Base-by-base conservation (phyloP, 768 basidiomycete genomes). In the Tulasnella sp. region DNA sequence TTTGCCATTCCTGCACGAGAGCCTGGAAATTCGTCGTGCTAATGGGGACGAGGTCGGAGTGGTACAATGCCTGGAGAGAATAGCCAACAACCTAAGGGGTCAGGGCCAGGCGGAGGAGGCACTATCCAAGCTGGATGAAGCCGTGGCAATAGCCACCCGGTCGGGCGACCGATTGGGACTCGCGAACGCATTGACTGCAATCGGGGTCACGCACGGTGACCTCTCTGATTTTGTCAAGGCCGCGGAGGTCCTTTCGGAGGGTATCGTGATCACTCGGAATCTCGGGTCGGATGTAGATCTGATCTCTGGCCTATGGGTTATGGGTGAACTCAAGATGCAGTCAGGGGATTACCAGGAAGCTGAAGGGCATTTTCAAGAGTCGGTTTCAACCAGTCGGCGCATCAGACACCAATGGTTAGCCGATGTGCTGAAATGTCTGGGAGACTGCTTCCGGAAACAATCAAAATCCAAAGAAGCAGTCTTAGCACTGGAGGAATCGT, bases 221-320 rank as follows among this genome's bases (percentile, higher is more conserved):
- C 57, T 26, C 11, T 6, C 7, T 7, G 57, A 61, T 61, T 29
- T 61, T 9, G 57, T 10, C 57, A 61, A 29, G n/a, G 57, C 57
- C 9, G 23, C 57, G 0, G 57, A 61, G n/a, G 57, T 26, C 23
- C 7, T 26, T 29, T 61, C 57, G 23, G n/a, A 61, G n/a, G 57
- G 10, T 29, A 26, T 11, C n/a, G 23, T 7, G 10, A 61, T 61
- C 29, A 23, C 26, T n/a, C 57, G 57, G 57, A 61, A 29, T 26
- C 1, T 61, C 15, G 57, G 57, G 29, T 61, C n/a, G 57, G 29
- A 61, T 6, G n/a, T 2, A 6, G 57, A 23, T 29, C 13, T 26
- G 11, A 29, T 6, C 57, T 3, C 0, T 13, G 5, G 0, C 13
- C 29, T 61, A 29, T 1, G 2, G 0, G 0, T 1, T 3, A n/a